A percentile compares a stretch with the other conserved stretches of the same genome.
Evolutionary conservation across 2,329 filamentous ascomycete genomes (phyloP).

Genomic region (Fusarium praegraminearum): DNA sequence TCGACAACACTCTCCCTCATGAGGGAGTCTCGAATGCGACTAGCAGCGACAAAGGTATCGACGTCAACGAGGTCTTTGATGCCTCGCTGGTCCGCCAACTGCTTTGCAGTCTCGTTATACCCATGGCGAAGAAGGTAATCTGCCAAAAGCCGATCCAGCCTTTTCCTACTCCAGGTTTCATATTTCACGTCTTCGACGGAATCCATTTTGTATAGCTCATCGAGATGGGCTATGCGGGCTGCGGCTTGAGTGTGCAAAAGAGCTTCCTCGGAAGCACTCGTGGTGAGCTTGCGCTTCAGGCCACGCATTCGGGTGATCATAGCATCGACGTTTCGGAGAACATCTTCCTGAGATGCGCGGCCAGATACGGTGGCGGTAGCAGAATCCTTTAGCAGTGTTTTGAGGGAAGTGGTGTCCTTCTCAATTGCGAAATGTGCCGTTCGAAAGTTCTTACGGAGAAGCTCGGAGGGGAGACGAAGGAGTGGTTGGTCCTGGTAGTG

Average conservation of each 20-base stretch:
- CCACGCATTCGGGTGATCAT: constrained; percentile 89
- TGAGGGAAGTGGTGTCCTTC: constrained; percentile 73
- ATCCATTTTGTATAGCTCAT: constrained; percentile 82
- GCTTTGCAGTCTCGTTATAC: constrained; percentile 80
- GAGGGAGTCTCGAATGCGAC: constrained; percentile 80
- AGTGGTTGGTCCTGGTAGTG: constrained; percentile 87
- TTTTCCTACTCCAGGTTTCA: constrained; percentile 85
- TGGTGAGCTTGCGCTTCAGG: constrained; percentile 87
- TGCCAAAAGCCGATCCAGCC: constrained; percentile 87
- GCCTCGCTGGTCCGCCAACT: constrained; percentile 78
- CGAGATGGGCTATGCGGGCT: constrained; percentile 82
- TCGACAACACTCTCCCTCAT: constrained; percentile 77
- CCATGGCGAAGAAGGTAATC: constrained; percentile 91
- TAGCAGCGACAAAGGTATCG: constrained; percentile 86
- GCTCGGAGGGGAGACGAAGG: constrained; percentile 90
- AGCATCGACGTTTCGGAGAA: constrained; percentile 83
- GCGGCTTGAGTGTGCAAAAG: constrained; percentile 79
- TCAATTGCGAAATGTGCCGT: constrained; percentile 82
- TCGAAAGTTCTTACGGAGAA: constrained; percentile 94
- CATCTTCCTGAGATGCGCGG: constrained; percentile 72
- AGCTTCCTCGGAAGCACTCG: constrained; percentile 82
- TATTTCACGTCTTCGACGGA: constrained; percentile 92
- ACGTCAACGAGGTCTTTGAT: constrained; percentile 89
- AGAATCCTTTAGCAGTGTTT: constrained; percentile 70
- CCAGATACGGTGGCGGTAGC: constrained; percentile 76